A percentile compares a stretch with the other conserved stretches of the same genome.
Evolutionary conservation across 108 stramenopile species (phyloP).

Genomic region (Nannochloropsis gaditana): DNA sequence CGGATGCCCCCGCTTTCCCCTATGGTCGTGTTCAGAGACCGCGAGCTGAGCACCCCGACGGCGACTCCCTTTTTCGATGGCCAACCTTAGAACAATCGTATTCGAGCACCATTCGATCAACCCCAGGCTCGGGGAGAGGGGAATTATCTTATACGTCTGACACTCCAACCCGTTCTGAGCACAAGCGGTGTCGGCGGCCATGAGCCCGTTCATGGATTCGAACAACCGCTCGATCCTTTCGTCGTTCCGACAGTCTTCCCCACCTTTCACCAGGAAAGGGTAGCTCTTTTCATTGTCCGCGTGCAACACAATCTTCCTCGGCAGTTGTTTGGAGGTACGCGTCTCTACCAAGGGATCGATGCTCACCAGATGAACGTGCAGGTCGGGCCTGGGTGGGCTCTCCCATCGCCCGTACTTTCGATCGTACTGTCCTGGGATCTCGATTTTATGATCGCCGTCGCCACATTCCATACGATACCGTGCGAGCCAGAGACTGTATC

Average conservation of each 20-base stretch:
- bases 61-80: constrained; percentile 26
- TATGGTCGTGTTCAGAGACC: too few relatives aligned
- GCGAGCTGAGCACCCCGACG: neutral
- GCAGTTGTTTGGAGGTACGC: constrained; percentile 43
- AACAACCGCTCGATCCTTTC: constrained; percentile 56
- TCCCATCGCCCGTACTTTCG: neutral
- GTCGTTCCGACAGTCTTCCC: constrained; percentile 54
- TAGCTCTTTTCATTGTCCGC: constrained; percentile 43
- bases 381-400: neutral
- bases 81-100: constrained; percentile 37
- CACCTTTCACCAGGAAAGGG: constrained; percentile 57
- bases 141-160: constrained; percentile 51
- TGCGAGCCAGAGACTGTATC: neutral
- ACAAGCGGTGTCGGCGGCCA: constrained; percentile 35
- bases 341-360: constrained; percentile 41
- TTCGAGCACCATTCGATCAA: constrained; percentile 55
- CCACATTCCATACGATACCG: neutral
- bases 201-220: constrained; percentile 50
- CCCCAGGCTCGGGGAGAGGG: constrained; percentile 44
- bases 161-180: constrained; percentile 40
- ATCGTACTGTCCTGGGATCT: constrained; percentile 54
- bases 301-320: constrained; percentile 50
- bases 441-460: constrained; percentile 37
- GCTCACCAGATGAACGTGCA: constrained; percentile 37
- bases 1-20: too few relatives aligned